Percentiles rank a stretch among this genome's conserved stretches.
phyloP scores from a whole-genome alignment of 345 rosid species.

The Eucalyptus curtisii region DNA sequence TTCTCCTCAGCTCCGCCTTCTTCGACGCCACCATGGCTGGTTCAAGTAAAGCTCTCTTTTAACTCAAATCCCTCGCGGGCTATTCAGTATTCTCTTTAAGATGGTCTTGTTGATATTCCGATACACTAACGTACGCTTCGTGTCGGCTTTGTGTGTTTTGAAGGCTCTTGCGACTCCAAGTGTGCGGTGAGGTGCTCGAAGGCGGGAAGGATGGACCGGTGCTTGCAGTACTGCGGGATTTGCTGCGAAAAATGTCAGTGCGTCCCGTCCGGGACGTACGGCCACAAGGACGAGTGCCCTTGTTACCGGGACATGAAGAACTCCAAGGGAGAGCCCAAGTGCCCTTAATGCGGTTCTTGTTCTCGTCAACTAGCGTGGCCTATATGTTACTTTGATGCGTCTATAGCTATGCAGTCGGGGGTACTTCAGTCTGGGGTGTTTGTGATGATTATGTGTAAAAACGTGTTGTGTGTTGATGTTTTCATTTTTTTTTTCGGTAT shows the following conservation, averaged over 20 bases:
- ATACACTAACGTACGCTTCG: background rate
- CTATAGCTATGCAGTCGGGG: background rate
- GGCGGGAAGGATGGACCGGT: slow-evolving; percentile 45
- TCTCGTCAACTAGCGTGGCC: background rate
- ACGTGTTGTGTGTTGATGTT: background rate
- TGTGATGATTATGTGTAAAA: background rate
- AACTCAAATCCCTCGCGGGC: background rate
- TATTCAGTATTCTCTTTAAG: background rate
- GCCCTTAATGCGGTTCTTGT: slow-evolving; percentile 25
- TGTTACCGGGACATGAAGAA: slow-evolving; percentile 51
- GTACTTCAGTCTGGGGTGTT: background rate
- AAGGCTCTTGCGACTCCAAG: slow-evolving; percentile 18
- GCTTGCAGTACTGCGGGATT: slow-evolving; percentile 62
- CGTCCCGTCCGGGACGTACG: slow-evolving; percentile 78
- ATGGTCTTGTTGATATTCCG: background rate
- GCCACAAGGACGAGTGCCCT: slow-evolving; percentile 56
- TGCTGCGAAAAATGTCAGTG: slow-evolving; percentile 63
- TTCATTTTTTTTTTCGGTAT: background rate
- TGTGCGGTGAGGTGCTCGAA: slow-evolving; percentile 45
- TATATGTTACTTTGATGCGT: background rate
- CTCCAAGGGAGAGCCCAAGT: slow-evolving; percentile 43
- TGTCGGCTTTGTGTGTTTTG: background rate
- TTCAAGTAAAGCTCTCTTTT: background rate
- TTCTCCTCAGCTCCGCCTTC: background rate
- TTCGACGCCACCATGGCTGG: background rate